phyloP scores from a whole-genome alignment of 768 basidiomycete genomes.

The Tephrocybe sp. region DNA sequence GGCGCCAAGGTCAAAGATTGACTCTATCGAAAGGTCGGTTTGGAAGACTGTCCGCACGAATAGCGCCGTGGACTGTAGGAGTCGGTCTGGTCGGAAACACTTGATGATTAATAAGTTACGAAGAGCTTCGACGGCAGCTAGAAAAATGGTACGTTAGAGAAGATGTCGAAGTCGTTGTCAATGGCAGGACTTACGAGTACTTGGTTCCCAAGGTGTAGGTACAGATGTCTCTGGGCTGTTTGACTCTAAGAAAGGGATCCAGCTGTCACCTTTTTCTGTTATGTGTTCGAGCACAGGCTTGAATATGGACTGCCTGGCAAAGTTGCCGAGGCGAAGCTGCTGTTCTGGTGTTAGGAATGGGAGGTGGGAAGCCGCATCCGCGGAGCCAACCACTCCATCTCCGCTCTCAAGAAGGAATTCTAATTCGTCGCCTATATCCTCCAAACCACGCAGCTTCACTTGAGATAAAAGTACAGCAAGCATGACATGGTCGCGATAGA shows the following conservation, averaged over 20 bases:
- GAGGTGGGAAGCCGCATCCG: slow-evolving; percentile 33
- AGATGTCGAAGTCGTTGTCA: neutral
- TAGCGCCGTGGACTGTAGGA: slow-evolving; percentile 75
- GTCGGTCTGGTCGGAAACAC: slow-evolving; percentile 89
- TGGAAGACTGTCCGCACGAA: slow-evolving; percentile 80
- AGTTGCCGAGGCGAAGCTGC: slow-evolving; percentile 61
- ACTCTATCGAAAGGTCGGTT: slow-evolving; percentile 70
- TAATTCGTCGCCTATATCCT: slow-evolving; percentile 80
- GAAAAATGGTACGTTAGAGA: slow-evolving; percentile 9
- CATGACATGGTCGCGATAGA: slow-evolving; percentile 89
- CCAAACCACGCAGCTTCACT: slow-evolving; percentile 76
- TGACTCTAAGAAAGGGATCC: slow-evolving; percentile 71
- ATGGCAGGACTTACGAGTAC: slow-evolving; percentile 60
- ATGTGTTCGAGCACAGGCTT: slow-evolving; percentile 70
- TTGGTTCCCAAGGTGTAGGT: slow-evolving; percentile 77
- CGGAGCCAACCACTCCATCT: slow-evolving; percentile 49
- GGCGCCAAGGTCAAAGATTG: slow-evolving; percentile 69
- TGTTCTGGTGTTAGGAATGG: slow-evolving; percentile 67
- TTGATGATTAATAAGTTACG: slow-evolving; percentile 79
- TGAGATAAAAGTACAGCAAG: slow-evolving; percentile 88
- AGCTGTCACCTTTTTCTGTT: slow-evolving; percentile 56
- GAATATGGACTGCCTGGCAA: slow-evolving; percentile 73
- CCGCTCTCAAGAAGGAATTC: slow-evolving; percentile 92
- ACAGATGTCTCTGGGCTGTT: slow-evolving; percentile 62
- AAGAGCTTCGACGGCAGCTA: slow-evolving; percentile 73